Evolutionary conservation across 2,329 filamentous ascomycete species (phyloP).

Genomic region (Cephalotrichum gorgonifer): DNA sequence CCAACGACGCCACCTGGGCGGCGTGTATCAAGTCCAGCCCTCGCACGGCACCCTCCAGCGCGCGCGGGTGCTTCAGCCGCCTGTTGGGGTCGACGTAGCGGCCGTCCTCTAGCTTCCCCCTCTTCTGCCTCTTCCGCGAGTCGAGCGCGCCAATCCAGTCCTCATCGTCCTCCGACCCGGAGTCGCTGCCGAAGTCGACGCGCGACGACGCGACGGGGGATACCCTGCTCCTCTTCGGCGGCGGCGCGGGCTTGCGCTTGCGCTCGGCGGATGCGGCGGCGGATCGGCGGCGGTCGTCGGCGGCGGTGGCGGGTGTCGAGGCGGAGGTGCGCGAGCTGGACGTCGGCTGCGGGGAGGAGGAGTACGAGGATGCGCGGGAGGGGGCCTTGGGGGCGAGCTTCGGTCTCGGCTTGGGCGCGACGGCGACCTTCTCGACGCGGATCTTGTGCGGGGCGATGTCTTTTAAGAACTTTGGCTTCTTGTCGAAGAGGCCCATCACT

Average conservation of each 20-base stretch:
- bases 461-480: slow-evolving; percentile 3
- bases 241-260: slow-evolving; percentile 35
- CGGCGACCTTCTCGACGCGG: slow-evolving; percentile 40
- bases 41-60: slow-evolving; percentile 30
- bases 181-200: slow-evolving; percentile 39
- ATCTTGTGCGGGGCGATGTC: slow-evolving; percentile 27
- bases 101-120: slow-evolving; percentile 18
- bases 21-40: slow-evolving; percentile 45
- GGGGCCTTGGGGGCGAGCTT: slow-evolving; percentile 18
- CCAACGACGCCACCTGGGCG: slow-evolving; percentile 41
- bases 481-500: slow-evolving; percentile 6
- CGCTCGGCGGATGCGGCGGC: slow-evolving; percentile 17
- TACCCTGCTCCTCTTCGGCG: slow-evolving; percentile 11
- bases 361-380: slow-evolving; percentile 29
- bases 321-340: slow-evolving; percentile 5
- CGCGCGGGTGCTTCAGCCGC: slow-evolving; percentile 31
- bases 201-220: slow-evolving; percentile 33
- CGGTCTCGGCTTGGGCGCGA: slow-evolving; percentile 28
- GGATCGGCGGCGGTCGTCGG: not conserved
- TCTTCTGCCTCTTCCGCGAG: slow-evolving; percentile 32
- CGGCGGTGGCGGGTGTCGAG: not conserved
- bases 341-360: slow-evolving; percentile 13
- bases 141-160: slow-evolving; percentile 36
- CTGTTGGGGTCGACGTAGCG: slow-evolving; percentile 35
- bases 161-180: slow-evolving; percentile 40